Evolutionary conservation across 345 rosid genomes (phyloP).

Genomic region (Raphanus raphanistrum): DNA sequence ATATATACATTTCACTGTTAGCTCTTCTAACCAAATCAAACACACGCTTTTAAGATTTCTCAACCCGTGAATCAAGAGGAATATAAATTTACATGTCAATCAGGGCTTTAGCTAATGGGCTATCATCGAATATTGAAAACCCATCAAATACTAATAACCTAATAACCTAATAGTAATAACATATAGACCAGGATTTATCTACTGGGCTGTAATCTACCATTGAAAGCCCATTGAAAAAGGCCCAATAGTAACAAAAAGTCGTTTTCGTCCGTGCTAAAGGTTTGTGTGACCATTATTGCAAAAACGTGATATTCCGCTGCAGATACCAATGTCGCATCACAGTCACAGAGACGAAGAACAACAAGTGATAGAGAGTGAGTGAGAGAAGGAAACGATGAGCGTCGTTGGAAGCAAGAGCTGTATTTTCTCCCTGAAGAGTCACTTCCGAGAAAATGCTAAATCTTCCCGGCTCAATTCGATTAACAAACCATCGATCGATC

Average conservation of each 20-base stretch:
- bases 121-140: background rate
- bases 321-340: conserved; percentile 29
- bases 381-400: conserved; percentile 36
- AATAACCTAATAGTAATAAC: too few relatives aligned
- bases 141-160: background rate
- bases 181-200: background rate
- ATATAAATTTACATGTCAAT: background rate
- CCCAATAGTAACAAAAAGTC: background rate
- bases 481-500: conserved; percentile 6
- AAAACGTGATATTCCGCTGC: conserved; percentile 14
- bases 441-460: conserved; percentile 27
- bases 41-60: background rate
- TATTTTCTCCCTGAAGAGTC: conserved; percentile 30
- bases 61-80: background rate
- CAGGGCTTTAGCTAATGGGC: background rate
- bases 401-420: conserved; percentile 34
- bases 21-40: background rate
- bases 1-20: background rate
- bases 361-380: background rate
- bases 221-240: background rate
- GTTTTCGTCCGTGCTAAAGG: conserved; percentile 8
- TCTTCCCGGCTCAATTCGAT: conserved; percentile 6
- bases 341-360: background rate
- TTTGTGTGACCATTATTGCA: conserved; percentile 25
- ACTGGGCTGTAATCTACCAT: background rate